Evolutionary conservation across 192 early-diverging fungal genomes (phyloP), one percentile per base, ranked within the genome.

Genomic region (Chytriomyces hyalinus): DNA sequence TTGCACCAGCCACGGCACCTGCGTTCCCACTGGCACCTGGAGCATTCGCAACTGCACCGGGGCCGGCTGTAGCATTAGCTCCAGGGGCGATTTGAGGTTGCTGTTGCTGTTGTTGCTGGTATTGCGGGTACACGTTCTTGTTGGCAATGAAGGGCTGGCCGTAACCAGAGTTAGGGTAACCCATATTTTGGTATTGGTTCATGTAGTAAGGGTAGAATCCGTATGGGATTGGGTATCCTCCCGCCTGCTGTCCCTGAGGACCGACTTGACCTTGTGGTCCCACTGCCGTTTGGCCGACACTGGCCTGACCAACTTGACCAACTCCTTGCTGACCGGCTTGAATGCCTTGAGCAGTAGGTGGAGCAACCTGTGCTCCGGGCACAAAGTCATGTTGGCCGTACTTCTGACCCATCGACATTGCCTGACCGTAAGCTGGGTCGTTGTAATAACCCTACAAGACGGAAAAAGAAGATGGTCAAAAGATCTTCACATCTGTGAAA

Each of bases 71-170:
- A 24, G 68, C 47, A 2, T 45, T 45, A 48, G 50, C 68, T n/a
- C 53, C 53, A n/a, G 53, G 53, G 4, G 53, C 53, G 20, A 20
- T 20, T 57, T 57, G 53, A 13, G 13, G 53, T 20, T 57, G 53
- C 20, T 57, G 53, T 20, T 57, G 53, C 53, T 57, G 53, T 20
- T 57, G 53, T 50, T 75, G 73, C 15, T 66, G n/a, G 78, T 95
- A 94, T 90, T 93, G 92, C 17, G 93, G 94, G 72, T 95, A 97
- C 87, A 94, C 91, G 49, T 84, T 89, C 88, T 97, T 95, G 86
- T 94, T 95, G 36, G 36, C 36, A 81, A 95, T 88, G 78, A 94
- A 95, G 8, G 92, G 94, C 80, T 95, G 94, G n/a, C 92, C 93
- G 81, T 95, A 97, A 6, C 87, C 87, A 2, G 92, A 92, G 79